Conservation (phyloP, 1,139 yeast genomes). For the Wickerhamomyces sp. region DNA sequence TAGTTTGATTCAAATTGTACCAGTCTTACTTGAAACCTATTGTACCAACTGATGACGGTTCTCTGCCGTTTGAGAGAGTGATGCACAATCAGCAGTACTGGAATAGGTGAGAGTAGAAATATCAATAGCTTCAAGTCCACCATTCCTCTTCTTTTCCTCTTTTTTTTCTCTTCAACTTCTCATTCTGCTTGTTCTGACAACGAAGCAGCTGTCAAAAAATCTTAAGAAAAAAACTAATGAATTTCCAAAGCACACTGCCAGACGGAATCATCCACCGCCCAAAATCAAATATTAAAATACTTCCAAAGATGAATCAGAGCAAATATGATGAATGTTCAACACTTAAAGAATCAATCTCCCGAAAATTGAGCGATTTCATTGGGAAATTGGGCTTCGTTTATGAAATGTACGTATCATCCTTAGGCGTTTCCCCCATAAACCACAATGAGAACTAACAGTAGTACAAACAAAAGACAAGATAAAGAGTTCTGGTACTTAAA, state of each 20-base stretch:
- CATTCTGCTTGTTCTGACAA: too few relatives aligned
- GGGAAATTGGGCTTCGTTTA: slow-evolving; percentile 15
- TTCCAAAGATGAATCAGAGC: neutral
- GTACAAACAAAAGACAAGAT: slow-evolving; percentile 11
- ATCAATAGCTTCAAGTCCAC: neutral
- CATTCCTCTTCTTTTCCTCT: neutral
- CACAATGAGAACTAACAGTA: neutral
- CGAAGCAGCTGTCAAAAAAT: too few relatives aligned
- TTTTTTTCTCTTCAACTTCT: too few relatives aligned
- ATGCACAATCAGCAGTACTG: neutral
- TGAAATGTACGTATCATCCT: slow-evolving; percentile 12
- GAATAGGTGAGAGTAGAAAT: slow-evolving; percentile 1
- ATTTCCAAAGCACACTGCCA: too few relatives aligned
- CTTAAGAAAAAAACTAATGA: too few relatives aligned
- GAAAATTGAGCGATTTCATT: neutral
- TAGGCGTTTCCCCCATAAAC: neutral
- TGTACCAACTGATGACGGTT: too few relatives aligned
- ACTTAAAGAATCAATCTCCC: neutral
- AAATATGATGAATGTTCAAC: neutral
- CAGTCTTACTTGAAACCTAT: too few relatives aligned
- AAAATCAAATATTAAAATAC: neutral
- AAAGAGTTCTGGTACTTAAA: slow-evolving; percentile 20
- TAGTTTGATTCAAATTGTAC: neutral
- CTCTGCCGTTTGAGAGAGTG: neutral
- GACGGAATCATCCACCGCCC: too few relatives aligned